Evolutionary conservation across 768 basidiomycete genomes (phyloP).

Genomic region (Lactifluus hygrophoroides): DNA sequence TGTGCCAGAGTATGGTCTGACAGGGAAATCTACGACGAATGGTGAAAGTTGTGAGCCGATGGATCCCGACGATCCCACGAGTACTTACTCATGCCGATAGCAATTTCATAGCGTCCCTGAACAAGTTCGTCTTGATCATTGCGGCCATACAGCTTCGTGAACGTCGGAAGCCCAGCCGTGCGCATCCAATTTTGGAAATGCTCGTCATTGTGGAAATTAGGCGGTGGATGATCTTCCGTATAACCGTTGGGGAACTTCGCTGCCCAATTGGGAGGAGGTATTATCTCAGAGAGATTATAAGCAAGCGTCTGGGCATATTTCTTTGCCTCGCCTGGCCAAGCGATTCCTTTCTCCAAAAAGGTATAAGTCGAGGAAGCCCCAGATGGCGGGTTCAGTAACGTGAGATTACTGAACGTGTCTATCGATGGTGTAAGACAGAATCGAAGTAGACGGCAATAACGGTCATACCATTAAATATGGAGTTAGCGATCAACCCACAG

Average conservation of each 20-base stretch:
- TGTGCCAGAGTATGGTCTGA: slow-evolving; percentile 82
- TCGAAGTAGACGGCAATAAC: background rate
- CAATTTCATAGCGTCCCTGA: slow-evolving; percentile 68
- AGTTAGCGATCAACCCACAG: slow-evolving; percentile 96
- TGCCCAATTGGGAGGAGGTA: slow-evolving; percentile 93
- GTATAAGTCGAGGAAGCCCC: slow-evolving; percentile 45
- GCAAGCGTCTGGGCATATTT: slow-evolving; percentile 68
- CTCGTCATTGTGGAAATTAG: slow-evolving; percentile 68
- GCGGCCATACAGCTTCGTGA: slow-evolving; percentile 88
- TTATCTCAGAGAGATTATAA: slow-evolving; percentile 57
- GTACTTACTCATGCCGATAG: slow-evolving; percentile 72
- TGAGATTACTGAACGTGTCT: slow-evolving; percentile 76
- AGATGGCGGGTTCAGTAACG: slow-evolving; percentile 45
- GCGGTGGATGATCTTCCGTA: slow-evolving; percentile 51
- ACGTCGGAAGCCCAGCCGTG: slow-evolving; percentile 93
- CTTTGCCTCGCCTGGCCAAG: slow-evolving; percentile 92
- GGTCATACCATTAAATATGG: slow-evolving; percentile 80
- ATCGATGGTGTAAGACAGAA: slow-evolving; percentile 7
- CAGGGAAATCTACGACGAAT: slow-evolving; percentile 68
- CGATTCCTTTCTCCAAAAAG: slow-evolving; percentile 74
- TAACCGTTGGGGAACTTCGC: slow-evolving; percentile 68
- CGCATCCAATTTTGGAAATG: slow-evolving; percentile 99
- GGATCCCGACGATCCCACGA: background rate
- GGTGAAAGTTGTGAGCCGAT: background rate
- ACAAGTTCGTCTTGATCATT: slow-evolving; percentile 71